Conservation (phyloP, 169 alveolate genomes). For the Eimeria acervulina region DNA sequence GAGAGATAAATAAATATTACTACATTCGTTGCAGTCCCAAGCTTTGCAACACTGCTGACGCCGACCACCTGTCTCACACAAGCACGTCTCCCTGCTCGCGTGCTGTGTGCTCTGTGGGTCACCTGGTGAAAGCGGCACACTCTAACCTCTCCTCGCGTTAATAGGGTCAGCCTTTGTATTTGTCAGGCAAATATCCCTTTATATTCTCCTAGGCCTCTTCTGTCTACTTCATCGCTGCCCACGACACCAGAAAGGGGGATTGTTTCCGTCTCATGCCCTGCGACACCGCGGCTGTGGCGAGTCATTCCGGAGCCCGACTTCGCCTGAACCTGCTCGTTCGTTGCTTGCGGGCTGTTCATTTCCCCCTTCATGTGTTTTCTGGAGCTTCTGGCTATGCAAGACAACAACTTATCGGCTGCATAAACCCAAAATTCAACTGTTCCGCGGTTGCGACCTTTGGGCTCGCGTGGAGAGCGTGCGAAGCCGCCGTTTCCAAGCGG, state of each 20-base stretch:
- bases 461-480: neutral
- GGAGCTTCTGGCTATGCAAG: constrained; percentile 46
- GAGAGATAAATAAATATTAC: constrained; percentile 5
- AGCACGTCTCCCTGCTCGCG: constrained; percentile 80
- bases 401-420: neutral
- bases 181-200: constrained; percentile 22
- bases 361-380: neutral
- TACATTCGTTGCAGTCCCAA: constrained; percentile 33
- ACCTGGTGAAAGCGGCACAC: constrained; percentile 38
- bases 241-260: neutral
- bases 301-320: neutral
- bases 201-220: constrained; percentile 40
- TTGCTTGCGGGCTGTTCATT: neutral
- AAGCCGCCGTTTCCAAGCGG: neutral
- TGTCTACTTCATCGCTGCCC: constrained; percentile 9
- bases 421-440: neutral
- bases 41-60: constrained; percentile 60
- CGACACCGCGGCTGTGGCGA: constrained; percentile 59
- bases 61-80: constrained; percentile 71
- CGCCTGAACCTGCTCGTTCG: constrained; percentile 2
- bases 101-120: constrained; percentile 53
- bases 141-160: constrained; percentile 49
- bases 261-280: constrained; percentile 53
- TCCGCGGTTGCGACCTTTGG: neutral
- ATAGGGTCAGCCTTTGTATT: constrained; percentile 25